Evolutionary conservation across 495 filamentous ascomycete genomes (phyloP), one percentile per base, ranked within the genome.

Genomic region (Emericellopsis terricola): DNA sequence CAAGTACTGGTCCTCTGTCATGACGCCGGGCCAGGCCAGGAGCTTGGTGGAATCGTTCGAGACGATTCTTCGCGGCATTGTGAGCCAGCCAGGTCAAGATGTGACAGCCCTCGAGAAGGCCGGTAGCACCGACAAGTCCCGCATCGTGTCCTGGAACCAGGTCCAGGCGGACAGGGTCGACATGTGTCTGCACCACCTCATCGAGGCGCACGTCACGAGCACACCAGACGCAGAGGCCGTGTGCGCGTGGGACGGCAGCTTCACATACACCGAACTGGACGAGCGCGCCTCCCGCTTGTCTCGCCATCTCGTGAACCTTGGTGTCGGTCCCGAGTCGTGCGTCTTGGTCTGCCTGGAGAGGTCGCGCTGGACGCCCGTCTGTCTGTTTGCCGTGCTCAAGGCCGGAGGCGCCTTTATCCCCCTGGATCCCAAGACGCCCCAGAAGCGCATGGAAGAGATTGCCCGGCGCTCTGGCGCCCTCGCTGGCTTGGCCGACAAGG

Each of bases 181-280:
- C n/a, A n/a, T n/a, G n/a, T n/a, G n/a, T n/a, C n/a, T n/a, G n/a
- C n/a, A n/a, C n/a, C n/a, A n/a, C n/a, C n/a, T n/a, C n/a, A n/a
- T n/a, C n/a, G n/a, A n/a, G n/a, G n/a, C n/a, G n/a, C n/a, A n/a
- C n/a, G n/a, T n/a, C n/a, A n/a, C n/a, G n/a, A n/a, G n/a, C n/a
- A n/a, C n/a, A n/a, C n/a, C n/a, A n/a, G n/a, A n/a, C n/a, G n/a
- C n/a, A 26, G 23, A 26, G 23, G 23, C 23, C 11, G 23, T 26
- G 23, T 26, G 6, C 31, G 51, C 64, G 2, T 70, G 67, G 62
- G 65, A 76, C 52, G 68, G 62, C n/a, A 57, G 40, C 19, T 45
- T 76, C 33, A 60, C 61, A 0, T 76, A 60, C 38, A 36, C 31
- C 1, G 53, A 73, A 34, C 41, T 76, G 32, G 51, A 68, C 19